Conservation (phyloP, 2,329 filamentous ascomycete species). For the Daldinia sp. region DNA sequence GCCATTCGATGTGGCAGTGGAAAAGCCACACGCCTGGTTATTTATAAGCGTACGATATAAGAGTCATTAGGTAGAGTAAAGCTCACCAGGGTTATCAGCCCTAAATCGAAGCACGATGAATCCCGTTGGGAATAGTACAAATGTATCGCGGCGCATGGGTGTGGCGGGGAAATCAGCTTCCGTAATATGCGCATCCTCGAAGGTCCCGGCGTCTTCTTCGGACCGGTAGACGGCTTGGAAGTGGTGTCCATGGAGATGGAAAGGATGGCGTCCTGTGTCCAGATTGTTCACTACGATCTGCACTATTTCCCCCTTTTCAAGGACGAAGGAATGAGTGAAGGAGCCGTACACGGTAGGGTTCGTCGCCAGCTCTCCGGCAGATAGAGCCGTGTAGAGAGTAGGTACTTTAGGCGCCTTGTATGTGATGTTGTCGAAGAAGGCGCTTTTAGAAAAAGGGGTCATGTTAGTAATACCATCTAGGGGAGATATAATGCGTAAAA, state of each 20-base stretch:
- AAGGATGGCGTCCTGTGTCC: conserved; percentile 75
- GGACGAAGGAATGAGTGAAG: conserved; percentile 71
- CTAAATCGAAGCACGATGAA: conserved; percentile 74
- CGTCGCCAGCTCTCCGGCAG: conserved; percentile 64
- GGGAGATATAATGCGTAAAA: conserved; percentile 61
- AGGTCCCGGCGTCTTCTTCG: conserved; percentile 64
- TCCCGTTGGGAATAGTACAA: conserved; percentile 70
- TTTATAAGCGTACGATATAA: not conserved
- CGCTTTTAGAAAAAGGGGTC: conserved; percentile 42
- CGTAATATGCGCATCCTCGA: conserved; percentile 56
- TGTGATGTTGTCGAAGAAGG: conserved; percentile 79
- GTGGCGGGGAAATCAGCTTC: conserved; percentile 58
- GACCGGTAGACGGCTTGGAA: conserved; percentile 74
- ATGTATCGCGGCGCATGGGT: conserved; percentile 74
- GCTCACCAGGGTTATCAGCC: conserved; percentile 69
- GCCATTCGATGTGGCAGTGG: conserved; percentile 86
- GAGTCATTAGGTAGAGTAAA: not conserved
- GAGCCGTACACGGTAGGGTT: conserved; percentile 71
- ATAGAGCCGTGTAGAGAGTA: conserved; percentile 78
- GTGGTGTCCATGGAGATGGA: conserved; percentile 80
- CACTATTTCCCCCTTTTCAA: conserved; percentile 72
- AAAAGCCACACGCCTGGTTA: conserved; percentile 69
- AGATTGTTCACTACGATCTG: conserved; percentile 81
- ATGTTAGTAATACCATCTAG: not conserved
- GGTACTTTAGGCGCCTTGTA: conserved; percentile 80